Evolutionary conservation across 305 asterid genomes (phyloP), one percentile per base, ranked within the genome.

Genomic region (Fraxinus ornus): DNA sequence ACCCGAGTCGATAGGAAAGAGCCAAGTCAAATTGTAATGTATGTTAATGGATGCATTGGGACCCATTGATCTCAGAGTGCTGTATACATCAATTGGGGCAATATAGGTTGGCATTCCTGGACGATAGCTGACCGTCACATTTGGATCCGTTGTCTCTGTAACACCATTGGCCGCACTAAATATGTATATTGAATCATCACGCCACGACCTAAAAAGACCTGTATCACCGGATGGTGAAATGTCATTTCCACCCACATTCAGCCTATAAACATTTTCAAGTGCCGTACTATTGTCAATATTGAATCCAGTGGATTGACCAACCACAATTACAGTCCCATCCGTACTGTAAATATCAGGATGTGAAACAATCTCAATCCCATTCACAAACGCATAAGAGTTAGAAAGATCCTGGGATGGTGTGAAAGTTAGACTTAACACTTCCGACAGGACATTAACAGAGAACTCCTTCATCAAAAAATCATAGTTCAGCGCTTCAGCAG

Each of bases 221-320:
- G 97, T 92, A 85, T 95, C 98, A 1, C 78, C 66, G n/a, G 96
- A 80, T 19, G 96, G 93, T 2, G 97, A 90, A 86, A 95, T 93
- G 83, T 82, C 96, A 17, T 91, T 92, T 71, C 98, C 98, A 5
- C 98, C 98, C 60, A 95, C 98, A 80, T 95, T 95, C 81, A 95
- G 85, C 79, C 98, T 88, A 79, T 90, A 93, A 1, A 93, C 84
- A 80, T 86, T 91, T 92, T 93, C 98, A 19, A 92, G 88, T 0
- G 95, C 91, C 12, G 98, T 93, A 22, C 78, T 55, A 83, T 93
- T 92, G 86, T 81, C 90, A 10, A 95, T 86, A 24, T 0, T 41
- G 87, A 89, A 84, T 3, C 90, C 83, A 0, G 90, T 80, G 15
- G 80, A 26, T 77, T 86, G 93, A 10, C 96, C 95, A 47, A 92